Evolutionary conservation across 345 rosid species (phyloP).

Genomic region (Abelmoschus esculentus): DNA sequence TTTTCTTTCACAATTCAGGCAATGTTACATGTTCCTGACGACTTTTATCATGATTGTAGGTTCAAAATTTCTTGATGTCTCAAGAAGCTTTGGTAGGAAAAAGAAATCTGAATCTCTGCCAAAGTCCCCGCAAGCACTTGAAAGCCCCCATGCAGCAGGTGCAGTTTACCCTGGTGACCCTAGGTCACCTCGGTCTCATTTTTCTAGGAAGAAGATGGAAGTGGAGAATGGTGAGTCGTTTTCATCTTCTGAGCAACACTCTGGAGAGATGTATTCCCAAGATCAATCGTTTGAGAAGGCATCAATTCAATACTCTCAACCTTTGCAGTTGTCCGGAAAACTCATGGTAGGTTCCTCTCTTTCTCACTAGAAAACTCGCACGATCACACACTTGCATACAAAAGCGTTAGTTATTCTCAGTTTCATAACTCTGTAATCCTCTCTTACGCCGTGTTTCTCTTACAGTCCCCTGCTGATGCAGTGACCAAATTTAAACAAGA

Average conservation of each 20-base stretch:
- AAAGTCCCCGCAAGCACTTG: constrained; percentile 28
- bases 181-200: constrained; percentile 24
- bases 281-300: constrained; percentile 38
- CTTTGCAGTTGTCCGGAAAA: constrained; percentile 21
- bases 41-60: constrained; percentile 26
- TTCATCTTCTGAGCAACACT: constrained; percentile 32
- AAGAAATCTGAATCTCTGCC: constrained; percentile 45
- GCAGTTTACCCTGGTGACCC: constrained; percentile 19
- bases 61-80: constrained; percentile 33
- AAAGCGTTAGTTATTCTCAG: background rate
- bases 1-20: background rate
- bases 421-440: background rate
- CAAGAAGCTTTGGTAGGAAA: constrained; percentile 57
- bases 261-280: constrained; percentile 25
- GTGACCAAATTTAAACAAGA: constrained; percentile 18
- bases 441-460: background rate
- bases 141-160: constrained; percentile 16
- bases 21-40: background rate
- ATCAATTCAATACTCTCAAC: constrained; percentile 24
- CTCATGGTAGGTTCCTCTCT: constrained; percentile 12
- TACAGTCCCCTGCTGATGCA: constrained; percentile 7
- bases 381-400: background rate
- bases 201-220: constrained; percentile 24
- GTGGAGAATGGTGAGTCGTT: constrained; percentile 23
- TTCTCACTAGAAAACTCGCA: background rate